Evolutionary conservation across 2,329 filamentous ascomycete genomes (phyloP), one percentile per base, ranked within the genome.

Genomic region (Lachnellula cervina): DNA sequence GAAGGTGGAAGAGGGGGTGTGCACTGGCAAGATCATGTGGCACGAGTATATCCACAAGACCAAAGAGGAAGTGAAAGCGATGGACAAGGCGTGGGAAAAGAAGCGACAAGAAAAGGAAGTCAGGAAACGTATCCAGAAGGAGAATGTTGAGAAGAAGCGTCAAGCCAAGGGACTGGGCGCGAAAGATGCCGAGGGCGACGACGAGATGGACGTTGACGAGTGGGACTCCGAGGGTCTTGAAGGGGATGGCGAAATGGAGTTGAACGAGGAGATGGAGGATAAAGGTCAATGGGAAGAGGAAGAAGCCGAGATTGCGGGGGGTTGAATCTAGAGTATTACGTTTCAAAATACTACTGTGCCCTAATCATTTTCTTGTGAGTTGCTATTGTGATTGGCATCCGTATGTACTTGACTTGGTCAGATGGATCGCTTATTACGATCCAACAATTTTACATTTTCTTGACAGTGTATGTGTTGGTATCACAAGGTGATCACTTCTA

Each of bases 1-100:
- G 54, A 99, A 99, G 76, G 92, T 99, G 4, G 94, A 99, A 69
- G 94, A 99, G 65, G 94, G 93, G 1, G 74, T 97, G 6, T 97
- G 91, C 66, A 81, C 82, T 25, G 94, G 94, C 49, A 94, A 90
- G 70, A 82, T 96, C 55, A 89, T 99, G 88, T 99, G 94, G 94
- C 94, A 99, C 72, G 91, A 97, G 70, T 95, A 90, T 69, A 85
- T 97, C 52, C 83, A 87, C 69, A 99, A 99, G 79, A 84, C 83
- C 6, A 84, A 84, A 64, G 80, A 83, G 17, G 92, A 99, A 71
- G 76, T 90, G 55, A 82, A 86, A 68, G 83, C 88, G 61, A 74
- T 97, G 64, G 92, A 97, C 64, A 83, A 86, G 75, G 81, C 83
- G 63, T 97, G 94, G 89, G 87, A 91, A 63, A 76, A 87, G 73